These are phyloP conservation scores for Suillus paluster DNA, from an alignment of 768 basidiomycete species.

Conservation along the genomic window DNA sequence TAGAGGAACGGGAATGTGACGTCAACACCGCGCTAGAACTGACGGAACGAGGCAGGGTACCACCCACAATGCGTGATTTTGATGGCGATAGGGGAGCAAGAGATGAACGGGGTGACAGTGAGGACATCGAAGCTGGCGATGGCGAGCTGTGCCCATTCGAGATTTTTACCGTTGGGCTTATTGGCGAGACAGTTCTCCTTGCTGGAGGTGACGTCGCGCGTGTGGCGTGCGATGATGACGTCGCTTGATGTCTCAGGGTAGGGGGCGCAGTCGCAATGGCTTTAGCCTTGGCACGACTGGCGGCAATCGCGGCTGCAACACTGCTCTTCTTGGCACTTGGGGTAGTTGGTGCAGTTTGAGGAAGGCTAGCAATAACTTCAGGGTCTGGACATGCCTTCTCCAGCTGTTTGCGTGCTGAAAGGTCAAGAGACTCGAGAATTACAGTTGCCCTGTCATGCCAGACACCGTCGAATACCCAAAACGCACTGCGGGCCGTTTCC, in stretches of 20 bases:
- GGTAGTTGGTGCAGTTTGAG: constrained; percentile 49
- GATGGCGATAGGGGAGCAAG: constrained; percentile 51
- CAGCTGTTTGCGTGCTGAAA: constrained; percentile 73
- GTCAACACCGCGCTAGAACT: constrained; percentile 36
- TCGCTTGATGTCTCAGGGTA: constrained; percentile 79
- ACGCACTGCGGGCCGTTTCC: constrained; percentile 70
- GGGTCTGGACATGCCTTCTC: constrained; percentile 83
- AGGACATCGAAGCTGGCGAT: constrained; percentile 44
- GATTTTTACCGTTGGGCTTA: constrained; percentile 46
- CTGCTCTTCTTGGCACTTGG: constrained; percentile 76
- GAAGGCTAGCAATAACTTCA: constrained; percentile 40
- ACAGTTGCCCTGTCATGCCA: constrained; percentile 74
- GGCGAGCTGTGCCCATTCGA: constrained; percentile 44
- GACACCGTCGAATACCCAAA: constrained; percentile 78
- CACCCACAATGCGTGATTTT: constrained; percentile 45
- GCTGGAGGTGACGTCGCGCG: constrained; percentile 46
- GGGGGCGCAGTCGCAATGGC: constrained; percentile 84
- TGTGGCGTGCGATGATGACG: constrained; percentile 64
- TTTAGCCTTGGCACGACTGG: constrained; percentile 87
- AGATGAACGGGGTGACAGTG: constrained; percentile 52
- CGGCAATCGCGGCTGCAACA: constrained; percentile 85
- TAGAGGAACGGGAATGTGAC: constrained; percentile 49
- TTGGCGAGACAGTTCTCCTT: constrained; percentile 45
- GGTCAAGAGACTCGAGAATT: constrained; percentile 72
- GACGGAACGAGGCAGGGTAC: constrained; percentile 46